Evolutionary conservation across 192 early-diverging fungal species (phyloP), one percentile per base, ranked within the genome.

Genomic region (Spizellomyces punctatus): DNA sequence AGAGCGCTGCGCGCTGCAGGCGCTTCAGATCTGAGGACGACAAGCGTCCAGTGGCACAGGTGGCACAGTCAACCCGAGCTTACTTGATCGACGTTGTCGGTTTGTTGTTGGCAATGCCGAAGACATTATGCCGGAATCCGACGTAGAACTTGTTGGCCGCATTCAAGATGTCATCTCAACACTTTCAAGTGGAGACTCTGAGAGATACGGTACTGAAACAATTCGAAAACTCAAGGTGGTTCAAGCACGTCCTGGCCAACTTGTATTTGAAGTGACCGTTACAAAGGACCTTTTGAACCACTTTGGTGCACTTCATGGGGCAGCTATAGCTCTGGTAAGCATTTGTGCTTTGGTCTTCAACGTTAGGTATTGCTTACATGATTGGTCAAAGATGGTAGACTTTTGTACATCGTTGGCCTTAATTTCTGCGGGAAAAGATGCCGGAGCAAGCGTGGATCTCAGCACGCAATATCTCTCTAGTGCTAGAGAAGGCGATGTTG

Each of bases 261-360:
- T 56, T 56, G 54, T 56, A 22, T 61, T 61, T 5, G 59, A 61
- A 10, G 5, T 61, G 14, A 61, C 16, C 4, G 42, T 61, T 4
- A 14, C 17, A 17, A 41, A 61, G 14, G 36, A 41, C 42, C 17
- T 61, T 17, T 5, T 61, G 36, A 61, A 61, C 42, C 9, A 16
- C 14, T 41, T 41, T 61, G 59, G 59, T 36, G 36, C 59, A 41
- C 17, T 61, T 41, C 59, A 61, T 61, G 59, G 59, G 36, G 59
- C 22, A 6, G 17, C 14, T 41, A 14, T 61, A 61, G 59, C 59
- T 36, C 42, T 41, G 17, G 59, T 61, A 9, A 61, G 42, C 59
- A 54, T 19, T 54, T 0, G 14, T 54, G 17, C 50, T 4, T 54
- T 54, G 0, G 27, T 36, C 27, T 36, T 36, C 27, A 36, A 36